Evolutionary conservation across 805 yeast species (phyloP).

Genomic region (Yarrowia keelungensis): DNA sequence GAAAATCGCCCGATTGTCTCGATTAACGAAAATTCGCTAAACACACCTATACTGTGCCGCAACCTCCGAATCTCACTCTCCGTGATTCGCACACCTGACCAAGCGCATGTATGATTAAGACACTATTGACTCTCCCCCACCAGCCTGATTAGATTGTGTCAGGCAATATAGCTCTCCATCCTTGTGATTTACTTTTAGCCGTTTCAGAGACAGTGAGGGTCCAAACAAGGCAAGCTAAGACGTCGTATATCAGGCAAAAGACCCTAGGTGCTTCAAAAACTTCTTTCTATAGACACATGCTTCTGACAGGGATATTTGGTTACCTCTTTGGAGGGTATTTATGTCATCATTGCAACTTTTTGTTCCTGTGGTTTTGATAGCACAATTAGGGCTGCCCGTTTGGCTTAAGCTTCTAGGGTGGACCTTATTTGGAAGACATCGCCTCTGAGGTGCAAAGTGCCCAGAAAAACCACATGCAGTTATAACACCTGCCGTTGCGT

Average conservation of each 20-base stretch:
- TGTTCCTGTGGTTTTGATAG: not conserved
- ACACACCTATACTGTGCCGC: not conserved
- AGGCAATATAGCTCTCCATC: not conserved
- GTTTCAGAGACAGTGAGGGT: conserved; percentile 4
- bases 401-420: conserved; percentile 26
- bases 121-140: not conserved
- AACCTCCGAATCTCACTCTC: not conserved
- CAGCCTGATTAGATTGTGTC: conserved; percentile 1
- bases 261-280: not conserved
- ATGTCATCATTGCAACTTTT: too few species aligned
- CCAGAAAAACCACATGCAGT: conserved; percentile 6
- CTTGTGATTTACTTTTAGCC: conserved; percentile 12
- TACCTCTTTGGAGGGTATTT: too few species aligned
- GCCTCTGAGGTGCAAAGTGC: conserved; percentile 28
- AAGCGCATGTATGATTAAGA: conserved; percentile 1
- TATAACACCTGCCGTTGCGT: not conserved
- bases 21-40: not conserved
- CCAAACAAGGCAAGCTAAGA: too few species aligned
- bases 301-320: not conserved
- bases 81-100: not conserved
- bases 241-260: not conserved
- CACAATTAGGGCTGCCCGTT: conserved; percentile 21
- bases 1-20: not conserved
- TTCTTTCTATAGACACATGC: not conserved
- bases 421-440: conserved; percentile 17